Conservation (phyloP, 2,329 filamentous ascomycete species). For the Clonostachys solani region DNA sequence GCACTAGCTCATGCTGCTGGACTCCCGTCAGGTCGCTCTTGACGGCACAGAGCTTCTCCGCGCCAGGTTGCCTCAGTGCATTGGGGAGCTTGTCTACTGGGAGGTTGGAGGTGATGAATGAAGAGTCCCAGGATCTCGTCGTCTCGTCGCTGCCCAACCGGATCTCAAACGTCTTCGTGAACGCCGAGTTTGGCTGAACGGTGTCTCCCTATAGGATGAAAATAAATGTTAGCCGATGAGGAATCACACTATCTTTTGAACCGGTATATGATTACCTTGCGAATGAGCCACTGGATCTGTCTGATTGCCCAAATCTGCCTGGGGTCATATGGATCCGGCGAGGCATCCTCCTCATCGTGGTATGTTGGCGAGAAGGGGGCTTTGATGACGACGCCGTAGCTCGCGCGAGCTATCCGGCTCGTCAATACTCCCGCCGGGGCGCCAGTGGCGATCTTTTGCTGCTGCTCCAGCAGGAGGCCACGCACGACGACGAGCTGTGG, state of each 20-base stretch:
- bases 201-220: conserved; percentile 26
- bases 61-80: conserved; percentile 31
- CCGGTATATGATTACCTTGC: conserved; percentile 16
- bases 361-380: conserved; percentile 25
- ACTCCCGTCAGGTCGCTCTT: conserved; percentile 33
- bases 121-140: conserved; percentile 27
- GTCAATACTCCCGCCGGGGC: conserved; percentile 32
- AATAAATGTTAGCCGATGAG: background rate
- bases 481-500: conserved; percentile 52
- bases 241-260: background rate
- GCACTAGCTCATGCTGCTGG: conserved; percentile 27
- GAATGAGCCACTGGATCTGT: conserved; percentile 37
- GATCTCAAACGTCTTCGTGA: conserved; percentile 27
- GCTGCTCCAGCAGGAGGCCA: conserved; percentile 44
- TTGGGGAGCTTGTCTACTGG: conserved; percentile 26
- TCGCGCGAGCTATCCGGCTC: conserved; percentile 32
- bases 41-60: conserved; percentile 29
- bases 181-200: conserved; percentile 24
- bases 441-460: conserved; percentile 38
- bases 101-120: conserved; percentile 32
- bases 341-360: conserved; percentile 28
- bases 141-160: conserved; percentile 22
- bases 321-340: conserved; percentile 21
- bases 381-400: conserved; percentile 34
- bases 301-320: conserved; percentile 30